Evolutionary conservation across 2,329 filamentous ascomycete species (phyloP).

Genomic region (Tothia fuscella): DNA sequence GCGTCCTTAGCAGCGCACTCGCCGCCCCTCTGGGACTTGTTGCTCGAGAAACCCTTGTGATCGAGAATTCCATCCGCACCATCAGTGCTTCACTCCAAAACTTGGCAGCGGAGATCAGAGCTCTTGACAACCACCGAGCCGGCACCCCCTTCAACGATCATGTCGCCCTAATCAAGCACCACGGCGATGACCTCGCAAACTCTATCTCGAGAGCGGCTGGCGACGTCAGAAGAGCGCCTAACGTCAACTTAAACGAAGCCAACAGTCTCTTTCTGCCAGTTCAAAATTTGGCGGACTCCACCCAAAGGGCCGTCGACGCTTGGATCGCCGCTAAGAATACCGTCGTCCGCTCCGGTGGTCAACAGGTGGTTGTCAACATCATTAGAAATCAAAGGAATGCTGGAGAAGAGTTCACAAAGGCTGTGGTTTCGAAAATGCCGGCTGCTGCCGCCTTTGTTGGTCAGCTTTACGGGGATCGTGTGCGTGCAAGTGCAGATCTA

Average conservation of each 20-base stretch:
- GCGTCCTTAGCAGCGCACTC: too few relatives aligned
- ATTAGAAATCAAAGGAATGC: neutral
- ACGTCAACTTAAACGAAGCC: neutral
- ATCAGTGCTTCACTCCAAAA: too few relatives aligned
- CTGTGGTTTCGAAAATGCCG: neutral
- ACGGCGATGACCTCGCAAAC: neutral
- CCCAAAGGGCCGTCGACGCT: conserved; percentile 1
- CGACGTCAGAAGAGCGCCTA: neutral
- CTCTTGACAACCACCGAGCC: too few relatives aligned
- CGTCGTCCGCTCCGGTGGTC: neutral
- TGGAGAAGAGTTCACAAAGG: neutral
- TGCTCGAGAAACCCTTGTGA: too few relatives aligned
- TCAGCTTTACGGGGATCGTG: too few relatives aligned
- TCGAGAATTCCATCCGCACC: too few relatives aligned
- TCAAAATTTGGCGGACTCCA: neutral
- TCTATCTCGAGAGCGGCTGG: neutral
- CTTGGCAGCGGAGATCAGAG: too few relatives aligned
- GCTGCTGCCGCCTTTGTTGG: neutral
- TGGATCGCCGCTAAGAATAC: neutral
- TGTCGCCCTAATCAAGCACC: neutral
- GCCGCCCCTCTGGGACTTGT: too few relatives aligned
- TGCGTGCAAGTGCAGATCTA: too few relatives aligned
- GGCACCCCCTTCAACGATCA: too few relatives aligned
- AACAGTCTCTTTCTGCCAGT: neutral
- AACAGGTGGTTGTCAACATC: neutral